Base-by-base conservation (phyloP, 345 rosid genomes). In the Moricandia moricandioides region DNA sequence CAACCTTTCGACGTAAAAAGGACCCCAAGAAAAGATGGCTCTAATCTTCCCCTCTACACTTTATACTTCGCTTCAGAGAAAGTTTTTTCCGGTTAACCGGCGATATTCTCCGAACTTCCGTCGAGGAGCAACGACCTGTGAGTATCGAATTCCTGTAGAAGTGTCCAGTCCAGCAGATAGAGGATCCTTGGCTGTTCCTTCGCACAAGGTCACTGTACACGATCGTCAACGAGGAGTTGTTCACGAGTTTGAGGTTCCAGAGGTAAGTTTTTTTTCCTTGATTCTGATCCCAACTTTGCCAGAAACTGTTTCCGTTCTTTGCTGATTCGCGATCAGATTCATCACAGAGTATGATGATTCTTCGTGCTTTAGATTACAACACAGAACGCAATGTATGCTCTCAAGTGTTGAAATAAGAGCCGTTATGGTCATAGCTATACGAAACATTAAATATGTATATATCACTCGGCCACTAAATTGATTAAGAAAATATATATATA, bases 241-340 rank as follows among this genome's bases (percentile, higher is more conserved):
- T 49, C 96, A 91, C 74, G 91, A 94, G 73, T 94, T 94, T 67
- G 43, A 83, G 1, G 97, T 94, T 58, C 98, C 98, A 0, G 97
- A 91, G 97, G 98, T 90, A 58, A 4, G 3, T 37, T 37, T 37
- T 33, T 33, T 33, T 6, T 4, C 37, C 43, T 37, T 37, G 43
- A 37, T 37, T 37, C 12, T 10, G 43, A 37, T 37, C 43, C 43
- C 12, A 8, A 37, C 43, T 37, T 33, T 33, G 37, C 37, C 33
- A 5, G 33, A 30, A 30, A 30, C 33, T 30, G 33, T 8, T 40
- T 3, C 12, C 13, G n/a, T 39, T 39, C 47, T 45, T 45, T 54
- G 30, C 35, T 72, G 21, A 45, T 16, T 69, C 18, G 14, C 5
- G n/a, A 6, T 34, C 1, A 62, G 17, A 12, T 52, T 51, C 17